These are phyloP conservation scores for Colletotrichum spinosum DNA, from an alignment of 2,329 filamentous ascomycete species.

Conservation along the genomic window DNA sequence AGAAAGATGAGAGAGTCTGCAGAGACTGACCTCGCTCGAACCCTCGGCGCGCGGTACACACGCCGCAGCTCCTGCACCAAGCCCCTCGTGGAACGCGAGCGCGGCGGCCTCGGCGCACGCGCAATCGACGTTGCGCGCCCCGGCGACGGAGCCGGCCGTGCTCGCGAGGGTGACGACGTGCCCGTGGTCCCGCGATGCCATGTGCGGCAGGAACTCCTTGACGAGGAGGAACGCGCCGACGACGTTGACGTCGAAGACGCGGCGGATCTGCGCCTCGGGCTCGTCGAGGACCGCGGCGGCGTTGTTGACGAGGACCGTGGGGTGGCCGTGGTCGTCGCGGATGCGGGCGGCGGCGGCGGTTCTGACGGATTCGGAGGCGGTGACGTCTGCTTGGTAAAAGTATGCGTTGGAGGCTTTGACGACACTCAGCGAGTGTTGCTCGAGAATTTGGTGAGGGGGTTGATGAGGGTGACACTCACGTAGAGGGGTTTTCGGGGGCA, in stretches of 20 bases:
- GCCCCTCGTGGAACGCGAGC: conserved; percentile 64
- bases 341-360: conserved; percentile 56
- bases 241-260: conserved; percentile 62
- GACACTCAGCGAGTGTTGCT: neutral
- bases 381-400: conserved; percentile 29
- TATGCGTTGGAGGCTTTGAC: conserved; percentile 22
- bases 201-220: conserved; percentile 59
- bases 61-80: conserved; percentile 50
- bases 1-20: neutral
- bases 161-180: conserved; percentile 66
- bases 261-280: conserved; percentile 51
- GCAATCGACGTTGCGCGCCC: conserved; percentile 63
- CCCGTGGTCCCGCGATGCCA: conserved; percentile 60
- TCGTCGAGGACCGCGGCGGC: conserved; percentile 56
- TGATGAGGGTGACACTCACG: neutral
- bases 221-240: conserved; percentile 58
- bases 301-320: conserved; percentile 52
- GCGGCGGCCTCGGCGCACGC: conserved; percentile 62
- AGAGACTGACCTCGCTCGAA: conserved; percentile 46
- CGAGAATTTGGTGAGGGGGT: too few relatives aligned
- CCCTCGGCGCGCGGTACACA: conserved; percentile 50
- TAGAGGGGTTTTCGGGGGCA: conserved; percentile 7
- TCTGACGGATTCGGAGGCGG: conserved; percentile 46
- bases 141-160: conserved; percentile 59
- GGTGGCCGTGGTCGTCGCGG: conserved; percentile 48